These are phyloP conservation scores for Parathielavia hyrcaniae DNA, from an alignment of 495 filamentous ascomycete species.

Conservation along the genomic window DNA sequence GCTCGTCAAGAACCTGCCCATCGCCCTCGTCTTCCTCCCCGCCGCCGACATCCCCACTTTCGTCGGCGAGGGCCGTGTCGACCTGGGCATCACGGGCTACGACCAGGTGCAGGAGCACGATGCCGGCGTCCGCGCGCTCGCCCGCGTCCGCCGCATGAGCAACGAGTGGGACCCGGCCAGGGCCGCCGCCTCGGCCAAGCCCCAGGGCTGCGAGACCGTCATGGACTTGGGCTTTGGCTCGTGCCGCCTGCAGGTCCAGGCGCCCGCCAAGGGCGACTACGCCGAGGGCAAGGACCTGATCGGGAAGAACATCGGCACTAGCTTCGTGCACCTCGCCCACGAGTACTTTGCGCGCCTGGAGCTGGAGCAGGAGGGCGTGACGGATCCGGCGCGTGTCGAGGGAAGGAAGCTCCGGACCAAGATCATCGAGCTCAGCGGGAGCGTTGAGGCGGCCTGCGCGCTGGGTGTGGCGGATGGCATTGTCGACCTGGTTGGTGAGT, in stretches of 20 bases:
- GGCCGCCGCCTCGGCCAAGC: slow-evolving; percentile 37
- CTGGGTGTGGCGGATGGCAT: slow-evolving; percentile 94
- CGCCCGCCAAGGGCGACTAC: slow-evolving; percentile 76
- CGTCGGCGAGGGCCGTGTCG: slow-evolving; percentile 88
- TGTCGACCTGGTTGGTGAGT: slow-evolving; percentile 90
- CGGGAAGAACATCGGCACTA: slow-evolving; percentile 92
- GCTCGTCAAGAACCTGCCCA: slow-evolving; percentile 87
- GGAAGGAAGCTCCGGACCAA: slow-evolving; percentile 60
- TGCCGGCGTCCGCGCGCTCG: slow-evolving; percentile 56
- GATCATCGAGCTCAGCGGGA: slow-evolving; percentile 88
- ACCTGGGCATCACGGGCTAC: slow-evolving; percentile 86
- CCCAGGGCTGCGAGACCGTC: slow-evolving; percentile 65
- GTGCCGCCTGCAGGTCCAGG: slow-evolving; percentile 93
- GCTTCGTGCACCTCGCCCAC: slow-evolving; percentile 76
- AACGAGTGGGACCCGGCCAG: slow-evolving; percentile 39
- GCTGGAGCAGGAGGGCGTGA: slow-evolving; percentile 37
- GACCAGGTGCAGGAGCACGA: slow-evolving; percentile 94
- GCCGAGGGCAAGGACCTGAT: slow-evolving; percentile 65
- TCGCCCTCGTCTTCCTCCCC: slow-evolving; percentile 95
- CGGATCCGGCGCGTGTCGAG: slow-evolving; percentile 22
- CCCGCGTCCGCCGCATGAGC: slow-evolving; percentile 48
- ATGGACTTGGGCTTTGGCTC: slow-evolving; percentile 84
- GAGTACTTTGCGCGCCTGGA: slow-evolving; percentile 79
- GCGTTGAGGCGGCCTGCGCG: slow-evolving; percentile 93
- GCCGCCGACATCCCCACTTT: slow-evolving; percentile 96